Evolutionary conservation across 768 basidiomycete species (phyloP), one percentile per base, ranked within the genome.

Genomic region (Phylloporus arenicola): DNA sequence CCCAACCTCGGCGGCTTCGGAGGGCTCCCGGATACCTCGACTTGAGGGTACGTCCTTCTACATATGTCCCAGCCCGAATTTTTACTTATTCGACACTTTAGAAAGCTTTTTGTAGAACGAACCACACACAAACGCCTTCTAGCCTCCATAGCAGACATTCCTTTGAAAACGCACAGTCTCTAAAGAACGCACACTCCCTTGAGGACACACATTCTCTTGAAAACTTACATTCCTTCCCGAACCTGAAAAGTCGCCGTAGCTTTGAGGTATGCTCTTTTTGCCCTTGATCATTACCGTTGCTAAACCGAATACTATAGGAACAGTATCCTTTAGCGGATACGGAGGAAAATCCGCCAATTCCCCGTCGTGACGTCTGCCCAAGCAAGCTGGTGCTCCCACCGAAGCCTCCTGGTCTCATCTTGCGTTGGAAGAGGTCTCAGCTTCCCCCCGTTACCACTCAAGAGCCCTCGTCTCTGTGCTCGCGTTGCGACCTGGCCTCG

Each of bases 371-470:
- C 3, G 0, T 29, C 35, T 17, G 14, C 2, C 12, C 20, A 35
- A 41, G 3, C 39, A 48, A 57, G 33, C 55, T 49, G 7, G 25
- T 34, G 8, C 27, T 57, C 38, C 50, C 55, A 29, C 39, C 34
- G 20, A 43, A 52, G 39, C 45, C 39, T 33, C n/a, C 38, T 34
- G 30, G 43, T 34, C 16, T 45, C 19, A 20, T 14, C 38, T 40
- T 46, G 35, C 31, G 29, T 13, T 29, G 39, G 29, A 48, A 48
- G 34, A 30, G 30, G 9, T 10, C 0, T 31, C 45, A 35, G 19
- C 17, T 2, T 33, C n/a, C 16, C 22, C 27, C 37, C 2, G 6
- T 16, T 39, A n/a, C 24, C 14, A 10, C 14, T 8, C 33, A 17
- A 48, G 45, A 43, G 13, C 17, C 49, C 1, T 17, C 52, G 1